A percentile compares a stretch with the other conserved stretches of the same genome.
Conservation (phyloP, 2,329 filamentous ascomycete species). For the Niveomyces coronatus region DNA sequence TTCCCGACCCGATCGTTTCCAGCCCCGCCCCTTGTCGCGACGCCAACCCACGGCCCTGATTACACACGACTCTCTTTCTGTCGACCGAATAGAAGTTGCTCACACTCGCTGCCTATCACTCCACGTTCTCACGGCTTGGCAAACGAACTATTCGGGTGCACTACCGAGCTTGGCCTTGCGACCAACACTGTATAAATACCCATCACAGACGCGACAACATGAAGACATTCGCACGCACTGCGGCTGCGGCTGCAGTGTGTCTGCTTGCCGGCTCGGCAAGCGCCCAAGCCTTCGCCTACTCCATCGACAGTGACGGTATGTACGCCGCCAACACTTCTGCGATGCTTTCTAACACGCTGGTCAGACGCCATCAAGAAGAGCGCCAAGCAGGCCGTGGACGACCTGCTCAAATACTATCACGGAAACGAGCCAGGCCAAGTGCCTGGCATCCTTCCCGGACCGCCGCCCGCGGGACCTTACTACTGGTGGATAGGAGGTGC, state of each 20-base stretch:
- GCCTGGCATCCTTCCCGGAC: conserved; percentile 38
- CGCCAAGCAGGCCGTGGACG: conserved; percentile 30
- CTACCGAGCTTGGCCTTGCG: background rate
- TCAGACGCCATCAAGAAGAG: conserved; percentile 29
- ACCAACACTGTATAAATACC: background rate
- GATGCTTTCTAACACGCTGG: background rate
- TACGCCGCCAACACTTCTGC: background rate
- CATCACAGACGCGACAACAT: no score
- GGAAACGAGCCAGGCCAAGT: conserved; percentile 34
- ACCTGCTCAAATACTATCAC: conserved; percentile 36
- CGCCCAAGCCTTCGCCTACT: conserved; percentile 1
- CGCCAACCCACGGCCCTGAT: no score
- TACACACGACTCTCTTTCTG: background rate
- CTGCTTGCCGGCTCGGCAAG: conserved; percentile 13
- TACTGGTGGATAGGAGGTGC: conserved; percentile 60
- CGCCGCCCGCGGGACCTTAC: conserved; percentile 36
- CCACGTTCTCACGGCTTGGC: no score
- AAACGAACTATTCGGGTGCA: no score
- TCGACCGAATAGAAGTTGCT: background rate
- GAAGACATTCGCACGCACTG: conserved; percentile 14
- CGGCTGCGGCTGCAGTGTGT: conserved; percentile 14
- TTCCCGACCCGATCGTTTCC: no score
- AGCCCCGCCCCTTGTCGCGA: background rate
- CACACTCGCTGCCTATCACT: no score
- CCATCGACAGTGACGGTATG: conserved; percentile 12